A percentile compares a stretch with the other conserved stretches of the same genome.
Conservation (phyloP, 2,329 filamentous ascomycete species). For the Aureobasidium melanogenum region DNA sequence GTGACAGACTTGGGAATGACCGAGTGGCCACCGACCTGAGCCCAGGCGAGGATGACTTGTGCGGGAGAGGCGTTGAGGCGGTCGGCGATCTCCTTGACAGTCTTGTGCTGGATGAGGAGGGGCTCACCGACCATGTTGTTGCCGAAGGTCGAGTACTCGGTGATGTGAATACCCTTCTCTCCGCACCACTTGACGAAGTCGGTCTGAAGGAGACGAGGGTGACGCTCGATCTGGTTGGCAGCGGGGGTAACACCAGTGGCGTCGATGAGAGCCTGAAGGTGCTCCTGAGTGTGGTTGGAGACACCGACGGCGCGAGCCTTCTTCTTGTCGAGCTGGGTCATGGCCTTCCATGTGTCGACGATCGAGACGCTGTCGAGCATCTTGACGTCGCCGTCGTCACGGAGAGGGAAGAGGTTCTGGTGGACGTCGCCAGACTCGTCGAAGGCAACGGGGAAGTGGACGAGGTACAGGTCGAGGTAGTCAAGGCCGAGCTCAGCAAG, state of each 20-base stretch:
- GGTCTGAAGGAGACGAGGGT: conserved; percentile 44
- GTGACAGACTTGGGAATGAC: conserved; percentile 82
- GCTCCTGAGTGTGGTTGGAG: conserved; percentile 75
- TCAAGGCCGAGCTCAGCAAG: conserved; percentile 53
- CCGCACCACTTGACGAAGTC: conserved; percentile 65
- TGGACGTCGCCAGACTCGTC: conserved; percentile 5
- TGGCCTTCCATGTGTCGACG: conserved; percentile 64
- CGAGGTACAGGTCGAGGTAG: conserved; percentile 62
- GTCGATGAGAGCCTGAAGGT: conserved; percentile 64
- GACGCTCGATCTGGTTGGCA: conserved; percentile 76
- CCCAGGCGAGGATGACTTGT: conserved; percentile 73
- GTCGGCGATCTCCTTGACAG: conserved; percentile 44
- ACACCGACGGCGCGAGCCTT: conserved; percentile 49
- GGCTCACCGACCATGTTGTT: conserved; percentile 44
- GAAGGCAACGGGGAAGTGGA: conserved; percentile 41
- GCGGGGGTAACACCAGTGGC: conserved; percentile 57
- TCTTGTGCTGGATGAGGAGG: conserved; percentile 54
- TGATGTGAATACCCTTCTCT: conserved; percentile 64
- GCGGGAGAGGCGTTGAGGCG: conserved; percentile 59
- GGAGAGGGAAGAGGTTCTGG: conserved; percentile 50
- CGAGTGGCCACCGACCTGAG: conserved; percentile 67
- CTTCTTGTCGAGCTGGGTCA: conserved; percentile 40
- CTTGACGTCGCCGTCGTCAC: conserved; percentile 50
- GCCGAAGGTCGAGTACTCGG: conserved; percentile 66
- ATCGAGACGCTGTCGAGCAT: conserved; percentile 70